A percentile compares a stretch with the other conserved stretches of the same genome.
Evolutionary conservation across 495 filamentous ascomycete species (phyloP).

Genomic region (Tuber microsphaerosporum): DNA sequence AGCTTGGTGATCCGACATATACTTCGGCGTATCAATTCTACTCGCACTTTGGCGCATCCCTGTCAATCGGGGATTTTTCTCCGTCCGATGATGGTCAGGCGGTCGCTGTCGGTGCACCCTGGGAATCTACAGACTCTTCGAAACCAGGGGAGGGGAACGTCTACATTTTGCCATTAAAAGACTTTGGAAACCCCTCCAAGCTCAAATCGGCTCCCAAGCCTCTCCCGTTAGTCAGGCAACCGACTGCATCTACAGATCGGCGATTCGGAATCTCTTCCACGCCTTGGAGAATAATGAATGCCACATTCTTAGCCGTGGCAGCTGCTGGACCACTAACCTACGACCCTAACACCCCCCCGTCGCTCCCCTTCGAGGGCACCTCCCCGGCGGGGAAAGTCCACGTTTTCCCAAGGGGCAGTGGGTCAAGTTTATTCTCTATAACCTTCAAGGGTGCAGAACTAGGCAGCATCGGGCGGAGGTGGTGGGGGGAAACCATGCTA

Average conservation of each 20-base stretch:
- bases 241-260: conserved; percentile 14
- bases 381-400: conserved; percentile 26
- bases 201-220: neutral
- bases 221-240: neutral
- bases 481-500: conserved; percentile 34
- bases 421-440: conserved; percentile 15
- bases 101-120: conserved; percentile 33
- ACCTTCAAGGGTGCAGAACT: conserved; percentile 29
- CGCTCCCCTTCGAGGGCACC: conserved; percentile 21
- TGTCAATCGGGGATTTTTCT: conserved; percentile 24
- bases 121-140: conserved; percentile 32
- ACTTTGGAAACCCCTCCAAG: neutral
- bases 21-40: conserved; percentile 36
- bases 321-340: conserved; percentile 38
- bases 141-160: conserved; percentile 34
- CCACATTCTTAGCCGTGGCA: conserved; percentile 31
- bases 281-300: conserved; percentile 9
- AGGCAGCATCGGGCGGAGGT: conserved; percentile 28
- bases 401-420: conserved; percentile 22
- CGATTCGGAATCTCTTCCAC: conserved; percentile 33
- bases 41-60: conserved; percentile 29
- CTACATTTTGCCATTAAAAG: conserved; percentile 33
- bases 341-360: conserved; percentile 16
- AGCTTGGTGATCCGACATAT: conserved; percentile 24
- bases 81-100: conserved; percentile 10